These are phyloP conservation scores for Collybia sordida DNA, from an alignment of 768 basidiomycete genomes.

Conservation along the genomic window DNA sequence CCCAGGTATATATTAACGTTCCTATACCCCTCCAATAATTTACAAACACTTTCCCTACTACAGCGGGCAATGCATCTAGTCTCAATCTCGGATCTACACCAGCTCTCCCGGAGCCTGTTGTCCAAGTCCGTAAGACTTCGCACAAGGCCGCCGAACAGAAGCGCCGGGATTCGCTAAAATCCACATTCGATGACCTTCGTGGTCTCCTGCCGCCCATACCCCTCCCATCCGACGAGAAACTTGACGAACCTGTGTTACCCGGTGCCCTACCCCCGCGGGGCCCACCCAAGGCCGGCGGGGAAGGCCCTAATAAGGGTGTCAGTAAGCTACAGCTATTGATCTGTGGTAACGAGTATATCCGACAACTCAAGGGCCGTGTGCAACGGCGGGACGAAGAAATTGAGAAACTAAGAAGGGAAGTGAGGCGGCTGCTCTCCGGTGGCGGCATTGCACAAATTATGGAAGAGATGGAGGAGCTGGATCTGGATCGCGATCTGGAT, in stretches of 20 bases:
- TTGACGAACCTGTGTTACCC: slow-evolving; percentile 75
- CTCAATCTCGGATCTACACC: slow-evolving; percentile 7
- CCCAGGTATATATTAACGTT: slow-evolving; percentile 47
- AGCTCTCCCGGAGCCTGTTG: slow-evolving; percentile 12
- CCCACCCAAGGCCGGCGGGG: slow-evolving; percentile 78
- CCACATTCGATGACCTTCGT: slow-evolving; percentile 86
- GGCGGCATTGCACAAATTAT: slow-evolving; percentile 33
- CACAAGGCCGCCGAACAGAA: slow-evolving; percentile 98
- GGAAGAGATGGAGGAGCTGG: slow-evolving; percentile 39
- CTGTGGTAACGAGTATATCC: slow-evolving; percentile 88
- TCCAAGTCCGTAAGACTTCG: slow-evolving; percentile 69
- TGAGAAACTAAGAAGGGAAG: slow-evolving; percentile 60
- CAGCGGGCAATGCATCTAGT: slow-evolving; percentile 21
- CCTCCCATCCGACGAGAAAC: slow-evolving; percentile 61
- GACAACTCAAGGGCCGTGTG: slow-evolving; percentile 71
- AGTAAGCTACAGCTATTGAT: slow-evolving; percentile 91
- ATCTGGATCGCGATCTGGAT: slow-evolving; percentile 63
- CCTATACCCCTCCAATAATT: not conserved
- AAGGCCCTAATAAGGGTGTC: slow-evolving; percentile 94
- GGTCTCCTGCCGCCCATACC: slow-evolving; percentile 85
- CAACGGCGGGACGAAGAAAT: slow-evolving; percentile 84
- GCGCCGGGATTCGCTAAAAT: slow-evolving; percentile 93
- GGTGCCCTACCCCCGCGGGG: slow-evolving; percentile 89
- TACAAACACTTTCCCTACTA: not conserved
- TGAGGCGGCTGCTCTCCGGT: slow-evolving; percentile 52